Evolutionary conservation across 1,139 yeast species (phyloP), one percentile per base, ranked within the genome.

Genomic region (Chernovozyma sophiae-reginae): DNA sequence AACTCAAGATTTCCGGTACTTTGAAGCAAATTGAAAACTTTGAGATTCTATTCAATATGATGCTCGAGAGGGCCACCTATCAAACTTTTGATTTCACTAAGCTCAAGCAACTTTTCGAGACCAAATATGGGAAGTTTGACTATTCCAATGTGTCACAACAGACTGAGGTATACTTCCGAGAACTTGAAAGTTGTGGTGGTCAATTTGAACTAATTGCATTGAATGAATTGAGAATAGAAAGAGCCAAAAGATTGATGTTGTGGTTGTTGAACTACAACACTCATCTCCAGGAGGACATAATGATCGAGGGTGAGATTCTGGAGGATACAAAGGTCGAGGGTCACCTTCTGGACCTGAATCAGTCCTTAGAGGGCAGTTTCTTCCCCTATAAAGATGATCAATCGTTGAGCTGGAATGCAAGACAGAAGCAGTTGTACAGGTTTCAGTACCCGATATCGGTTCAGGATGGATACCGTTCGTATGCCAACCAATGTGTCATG

Each of bases 261-360:
- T 69, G 75, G 75, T 44, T 53, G 18, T 49, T 70, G 35, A 58
- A 65, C 43, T 56, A 57, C 40, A 66, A 66, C 37, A 47, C 55
- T 24, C 73, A 65, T 42, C 37, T 51, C 14, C 45, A 46, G 16
- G 53, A 54, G 30, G 32, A 33, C 19, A 35, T 65, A 20, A 35
- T 49, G 10, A 31, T 62, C 4, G 24, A 20, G 7, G 28, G 15
- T 6, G 14, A 13, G 15, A 8, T 22, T 5, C 17, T 11, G 12
- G 25, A 23, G 11, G 25, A n/a, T 23, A 23, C 11, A 11, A n/a
- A n/a, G 25, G 25, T 11, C n/a, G 23, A 20, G 10, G 6, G 8
- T 6, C 23, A 7, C 10, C 8, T 10, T 7, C 8, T 10, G 10
- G 23, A 20, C 23, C 6, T 7, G 23, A 10, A 6, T 10, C 23